These are phyloP conservation scores for Reutealis trisperma DNA, from an alignment of 345 rosid genomes.

Conservation along the genomic window DNA sequence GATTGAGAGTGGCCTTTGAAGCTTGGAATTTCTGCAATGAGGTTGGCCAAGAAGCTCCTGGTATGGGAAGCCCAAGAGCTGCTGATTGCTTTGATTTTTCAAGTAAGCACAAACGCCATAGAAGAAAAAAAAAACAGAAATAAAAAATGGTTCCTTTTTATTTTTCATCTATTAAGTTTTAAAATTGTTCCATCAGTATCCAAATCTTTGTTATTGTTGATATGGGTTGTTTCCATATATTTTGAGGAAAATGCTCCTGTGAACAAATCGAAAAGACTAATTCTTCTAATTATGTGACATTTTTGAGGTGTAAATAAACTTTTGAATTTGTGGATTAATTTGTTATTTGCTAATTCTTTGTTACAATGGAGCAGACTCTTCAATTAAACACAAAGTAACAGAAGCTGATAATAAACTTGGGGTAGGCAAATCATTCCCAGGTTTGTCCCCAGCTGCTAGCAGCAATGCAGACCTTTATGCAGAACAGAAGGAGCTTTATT, in stretches of 20 bases:
- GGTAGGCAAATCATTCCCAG: conserved; percentile 28
- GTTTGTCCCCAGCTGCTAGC: conserved; percentile 15
- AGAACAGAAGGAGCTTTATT: conserved; percentile 24
- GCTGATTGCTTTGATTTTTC: conserved; percentile 41
- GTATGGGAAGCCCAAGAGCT: conserved; percentile 37
- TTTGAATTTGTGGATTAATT: not conserved
- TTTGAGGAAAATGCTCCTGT: conserved; percentile 1
- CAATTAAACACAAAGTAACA: conserved; percentile 31
- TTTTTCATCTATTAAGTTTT: not conserved
- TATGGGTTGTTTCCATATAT: conserved; percentile 1
- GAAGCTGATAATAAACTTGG: conserved; percentile 33
- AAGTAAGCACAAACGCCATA: conserved; percentile 21
- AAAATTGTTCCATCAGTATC: not conserved
- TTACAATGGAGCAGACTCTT: conserved; percentile 38
- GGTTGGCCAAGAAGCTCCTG: conserved; percentile 31
- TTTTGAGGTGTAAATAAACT: not conserved
- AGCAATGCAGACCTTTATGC: conserved; percentile 33
- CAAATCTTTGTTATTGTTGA: not conserved
- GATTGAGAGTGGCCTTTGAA: conserved; percentile 38
- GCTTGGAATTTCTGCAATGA: conserved; percentile 43
- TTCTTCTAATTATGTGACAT: not conserved
- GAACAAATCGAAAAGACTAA: not conserved
- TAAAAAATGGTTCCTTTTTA: conserved; percentile 4
- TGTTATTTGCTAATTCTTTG: not conserved
- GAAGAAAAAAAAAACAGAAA: conserved; percentile 8